Evolutionary conservation across 306 rosid genomes (phyloP), one percentile per base, ranked within the genome.

Genomic region (Rosa multiflora): DNA sequence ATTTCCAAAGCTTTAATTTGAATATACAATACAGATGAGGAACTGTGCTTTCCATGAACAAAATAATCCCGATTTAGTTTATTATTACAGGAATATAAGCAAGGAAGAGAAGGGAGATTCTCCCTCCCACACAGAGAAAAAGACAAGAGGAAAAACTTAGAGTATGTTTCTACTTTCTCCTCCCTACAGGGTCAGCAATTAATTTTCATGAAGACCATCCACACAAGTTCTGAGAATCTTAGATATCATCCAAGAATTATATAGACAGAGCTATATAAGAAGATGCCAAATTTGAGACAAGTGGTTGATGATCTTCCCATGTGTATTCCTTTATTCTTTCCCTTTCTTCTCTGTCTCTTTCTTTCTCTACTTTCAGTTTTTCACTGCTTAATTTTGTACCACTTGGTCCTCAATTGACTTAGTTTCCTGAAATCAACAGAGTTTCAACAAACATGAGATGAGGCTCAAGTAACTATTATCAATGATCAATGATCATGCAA

Each of bases 251-350:
- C 73, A 79, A 75, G 77, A 84, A 82, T 69, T 77, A 82, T 68
- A 72, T 76, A 76, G 63, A 26, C 35, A 21, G 29, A 70, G 80
- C 51, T 18, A 69, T 49, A 56, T 42, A 47, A 72, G 72, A 83
- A 67, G 74, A 76, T 61, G 86, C 85, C 86, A 85, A 81, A 82
- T 69, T 44, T 69, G 10, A 63, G 62, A 86, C 91, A 88, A 88
- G 91, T 92, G 85, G 92, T 84, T 84, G 79, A 61, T 83, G 81
- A 88, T 89, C 64, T 79, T 83, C 78, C 78, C 91, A 91, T 87
- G 92, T 83, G 87, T 73, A 80, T 77, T 44, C 81, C 67, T 74
- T 47, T 70, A 64, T 79, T 46, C 80, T 76, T 78, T 79, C 46
- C 83, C 42, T 55, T 72, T 83, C 72, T 81, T 58, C 76, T 69